Conservation (phyloP, 1,139 yeast genomes). For the Saccharomycopsis hybrid region DNA sequence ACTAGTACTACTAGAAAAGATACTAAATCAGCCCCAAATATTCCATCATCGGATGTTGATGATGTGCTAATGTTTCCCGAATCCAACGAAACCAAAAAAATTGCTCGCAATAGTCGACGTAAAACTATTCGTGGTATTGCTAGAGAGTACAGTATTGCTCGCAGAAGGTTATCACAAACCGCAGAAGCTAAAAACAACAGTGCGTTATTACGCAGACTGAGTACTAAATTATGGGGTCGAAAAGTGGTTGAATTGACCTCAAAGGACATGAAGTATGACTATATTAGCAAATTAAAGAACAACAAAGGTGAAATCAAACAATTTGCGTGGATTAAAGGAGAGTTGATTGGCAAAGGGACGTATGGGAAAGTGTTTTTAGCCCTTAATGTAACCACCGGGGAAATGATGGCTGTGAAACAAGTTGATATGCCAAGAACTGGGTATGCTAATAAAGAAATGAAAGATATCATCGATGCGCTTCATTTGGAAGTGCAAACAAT, state of each 20-base stretch:
- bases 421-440: conserved; percentile 59
- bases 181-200: conserved; percentile 26
- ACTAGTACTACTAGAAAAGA: neutral
- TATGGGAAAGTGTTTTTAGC: conserved; percentile 96
- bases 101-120: conserved; percentile 44
- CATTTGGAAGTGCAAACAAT: conserved; percentile 89
- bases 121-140: conserved; percentile 91
- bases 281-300: conserved; percentile 53
- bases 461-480: conserved; percentile 72
- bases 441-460: conserved; percentile 39
- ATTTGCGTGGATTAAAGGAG: conserved; percentile 98
- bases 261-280: conserved; percentile 51
- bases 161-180: conserved; percentile 34
- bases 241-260: conserved; percentile 87
- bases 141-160: conserved; percentile 72
- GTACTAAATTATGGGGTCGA: conserved; percentile 98
- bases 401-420: conserved; percentile 98
- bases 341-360: conserved; percentile 91
- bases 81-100: conserved; percentile 13
- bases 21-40: neutral
- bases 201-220: conserved; percentile 52
- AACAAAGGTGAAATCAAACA: conserved; percentile 68
- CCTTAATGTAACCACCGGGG: conserved; percentile 92
- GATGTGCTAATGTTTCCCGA: conserved; percentile 23
- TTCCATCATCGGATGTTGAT: conserved; percentile 20